Evolutionary conservation across 345 rosid species (phyloP).

Genomic region (Hibiscus mutabilis): DNA sequence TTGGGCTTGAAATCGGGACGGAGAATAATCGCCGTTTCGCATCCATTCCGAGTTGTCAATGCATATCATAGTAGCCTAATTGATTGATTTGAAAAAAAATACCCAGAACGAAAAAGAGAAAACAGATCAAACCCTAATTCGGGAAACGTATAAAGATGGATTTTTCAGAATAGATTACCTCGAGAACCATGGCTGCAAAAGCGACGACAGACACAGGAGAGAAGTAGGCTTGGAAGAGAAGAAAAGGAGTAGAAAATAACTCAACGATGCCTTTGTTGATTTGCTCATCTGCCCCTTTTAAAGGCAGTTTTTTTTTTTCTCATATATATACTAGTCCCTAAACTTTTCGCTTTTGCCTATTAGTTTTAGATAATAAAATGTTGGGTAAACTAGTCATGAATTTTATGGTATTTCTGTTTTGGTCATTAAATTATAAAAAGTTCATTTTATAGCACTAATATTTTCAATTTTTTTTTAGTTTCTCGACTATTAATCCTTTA

Average conservation of each 20-base stretch:
- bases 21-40: constrained; percentile 80
- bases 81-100: neutral
- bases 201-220: neutral
- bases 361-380: too few species aligned
- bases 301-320: neutral
- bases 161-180: constrained; percentile 30
- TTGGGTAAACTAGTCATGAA: too few species aligned
- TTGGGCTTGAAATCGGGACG: constrained; percentile 64
- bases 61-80: constrained; percentile 79
- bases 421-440: too few species aligned
- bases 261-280: neutral
- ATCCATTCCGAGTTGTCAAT: constrained; percentile 86
- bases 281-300: neutral
- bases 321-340: neutral
- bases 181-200: constrained; percentile 53
- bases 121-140: constrained; percentile 1
- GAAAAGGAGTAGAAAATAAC: constrained; percentile 16
- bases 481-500: too few species aligned
- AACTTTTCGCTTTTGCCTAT: neutral
- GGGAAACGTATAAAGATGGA: neutral
- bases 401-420: too few species aligned
- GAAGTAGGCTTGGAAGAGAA: constrained; percentile 2
- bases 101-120: neutral
- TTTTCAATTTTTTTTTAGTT: too few species aligned
- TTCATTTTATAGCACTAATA: too few species aligned